These are phyloP conservation scores for Rhodomyrtus tomentosa DNA, from an alignment of 345 rosid species.

Conservation along the genomic window DNA sequence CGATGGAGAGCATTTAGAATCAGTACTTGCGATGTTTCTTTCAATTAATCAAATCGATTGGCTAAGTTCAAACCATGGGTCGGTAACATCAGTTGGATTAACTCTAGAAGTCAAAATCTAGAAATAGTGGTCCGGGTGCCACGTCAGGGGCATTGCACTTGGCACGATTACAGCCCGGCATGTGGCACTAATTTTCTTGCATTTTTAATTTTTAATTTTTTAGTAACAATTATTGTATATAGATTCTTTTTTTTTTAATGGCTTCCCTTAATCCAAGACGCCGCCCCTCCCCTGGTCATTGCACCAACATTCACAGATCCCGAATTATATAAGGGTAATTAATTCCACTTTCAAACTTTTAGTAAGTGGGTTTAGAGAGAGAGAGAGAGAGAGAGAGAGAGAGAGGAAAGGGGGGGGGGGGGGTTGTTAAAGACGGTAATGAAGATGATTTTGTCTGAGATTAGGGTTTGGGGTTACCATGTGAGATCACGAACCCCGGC, in stretches of 20 bases:
- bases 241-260: neutral
- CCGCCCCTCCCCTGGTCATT: neutral
- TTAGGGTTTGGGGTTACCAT: neutral
- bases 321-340: neutral
- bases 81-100: neutral
- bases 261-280: neutral
- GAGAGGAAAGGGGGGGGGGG: too few species aligned
- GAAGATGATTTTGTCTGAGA: neutral
- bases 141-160: slow-evolving; percentile 19
- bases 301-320: neutral
- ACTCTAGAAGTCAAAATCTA: neutral
- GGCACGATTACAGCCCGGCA: slow-evolving; percentile 6
- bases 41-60: neutral
- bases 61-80: neutral
- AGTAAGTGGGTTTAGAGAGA: neutral
- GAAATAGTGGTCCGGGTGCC: neutral
- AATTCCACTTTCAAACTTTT: neutral
- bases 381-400: neutral
- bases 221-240: too few species aligned
- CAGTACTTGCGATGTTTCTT: neutral
- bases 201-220: neutral
- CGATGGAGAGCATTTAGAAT: neutral
- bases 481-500: neutral
- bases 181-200: slow-evolving; percentile 3
- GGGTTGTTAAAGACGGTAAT: neutral